Conservation (phyloP, 2,329 filamentous ascomycete genomes). For the Fusarium verrucosum region DNA sequence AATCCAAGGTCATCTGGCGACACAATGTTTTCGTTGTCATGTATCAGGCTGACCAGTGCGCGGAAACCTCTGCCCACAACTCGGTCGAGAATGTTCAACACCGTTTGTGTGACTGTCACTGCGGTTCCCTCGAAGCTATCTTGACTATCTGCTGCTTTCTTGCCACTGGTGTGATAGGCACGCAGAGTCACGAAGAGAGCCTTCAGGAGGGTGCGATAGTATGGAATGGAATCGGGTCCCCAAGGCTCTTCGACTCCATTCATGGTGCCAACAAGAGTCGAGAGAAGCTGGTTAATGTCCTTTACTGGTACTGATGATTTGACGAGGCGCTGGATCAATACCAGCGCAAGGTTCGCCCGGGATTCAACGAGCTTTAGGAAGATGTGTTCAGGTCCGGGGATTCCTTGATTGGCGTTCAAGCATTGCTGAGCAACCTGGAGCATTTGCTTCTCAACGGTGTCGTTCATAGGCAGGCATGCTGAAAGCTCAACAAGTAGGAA, state of each 20-base stretch:
- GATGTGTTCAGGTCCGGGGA: conserved; percentile 79
- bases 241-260: conserved; percentile 65
- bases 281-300: conserved; percentile 63
- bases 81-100: conserved; percentile 82
- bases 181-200: conserved; percentile 85
- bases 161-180: conserved; percentile 61
- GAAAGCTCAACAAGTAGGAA: conserved; percentile 86
- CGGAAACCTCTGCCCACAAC: conserved; percentile 86
- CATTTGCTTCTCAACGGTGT: conserved; percentile 72
- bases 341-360: conserved; percentile 82
- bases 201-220: conserved; percentile 85
- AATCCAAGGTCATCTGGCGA: conserved; percentile 86
- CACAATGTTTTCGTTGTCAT: conserved; percentile 70
- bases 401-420: conserved; percentile 77
- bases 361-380: conserved; percentile 80
- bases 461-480: conserved; percentile 64
- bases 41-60: conserved; percentile 80
- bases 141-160: conserved; percentile 47
- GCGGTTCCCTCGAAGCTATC: conserved; percentile 49
- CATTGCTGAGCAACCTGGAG: conserved; percentile 80
- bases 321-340: conserved; percentile 82
- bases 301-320: conserved; percentile 61
- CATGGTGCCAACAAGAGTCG: conserved; percentile 62
- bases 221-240: conserved; percentile 63
- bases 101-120: conserved; percentile 64